A percentile compares a stretch with the other conserved stretches of the same genome.
Evolutionary conservation across 805 yeast species (phyloP).

Genomic region (Kodamaea fukazawae): DNA sequence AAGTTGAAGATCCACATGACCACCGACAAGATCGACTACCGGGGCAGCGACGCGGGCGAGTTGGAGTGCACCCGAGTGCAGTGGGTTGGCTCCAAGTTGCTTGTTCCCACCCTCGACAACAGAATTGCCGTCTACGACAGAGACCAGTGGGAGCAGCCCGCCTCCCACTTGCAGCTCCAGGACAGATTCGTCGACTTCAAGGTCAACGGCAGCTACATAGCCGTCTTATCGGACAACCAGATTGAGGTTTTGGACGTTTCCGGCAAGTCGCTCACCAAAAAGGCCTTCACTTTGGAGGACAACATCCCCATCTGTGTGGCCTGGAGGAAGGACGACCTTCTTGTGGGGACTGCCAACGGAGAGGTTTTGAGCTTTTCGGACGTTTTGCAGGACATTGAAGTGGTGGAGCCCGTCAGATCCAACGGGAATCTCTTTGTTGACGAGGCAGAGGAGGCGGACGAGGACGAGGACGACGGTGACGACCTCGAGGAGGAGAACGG

Average conservation of each 20-base stretch:
- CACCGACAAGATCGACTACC: constrained; percentile 34
- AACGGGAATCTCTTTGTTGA: constrained; percentile 10
- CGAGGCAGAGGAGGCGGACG: constrained; percentile 14
- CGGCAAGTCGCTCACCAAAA: constrained; percentile 26
- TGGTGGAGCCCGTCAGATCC: background rate
- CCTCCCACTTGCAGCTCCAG: constrained; percentile 14
- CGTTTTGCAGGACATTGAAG: constrained; percentile 1
- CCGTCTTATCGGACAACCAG: constrained; percentile 50
- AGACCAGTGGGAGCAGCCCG: constrained; percentile 28
- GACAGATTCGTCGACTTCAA: constrained; percentile 46
- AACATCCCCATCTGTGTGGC: constrained; percentile 21
- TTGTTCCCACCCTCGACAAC: constrained; percentile 56
- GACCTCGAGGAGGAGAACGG: constrained; percentile 15
- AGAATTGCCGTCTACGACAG: constrained; percentile 47
- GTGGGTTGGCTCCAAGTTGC: constrained; percentile 76
- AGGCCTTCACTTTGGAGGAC: constrained; percentile 24
- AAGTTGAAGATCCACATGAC: constrained; percentile 34
- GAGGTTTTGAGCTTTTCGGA: constrained; percentile 27
- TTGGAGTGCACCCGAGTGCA: constrained; percentile 52
- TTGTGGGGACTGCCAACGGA: constrained; percentile 46
- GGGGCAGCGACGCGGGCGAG: constrained; percentile 43
- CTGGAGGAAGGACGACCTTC: constrained; percentile 28
- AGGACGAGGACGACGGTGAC: constrained; percentile 29
- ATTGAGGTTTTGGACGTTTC: constrained; percentile 56
- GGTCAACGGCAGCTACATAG: constrained; percentile 59